A percentile compares a stretch with the other conserved stretches of the same genome.
Conservation (phyloP, 1,139 yeast genomes). For the Yamadazyma taylorii region DNA sequence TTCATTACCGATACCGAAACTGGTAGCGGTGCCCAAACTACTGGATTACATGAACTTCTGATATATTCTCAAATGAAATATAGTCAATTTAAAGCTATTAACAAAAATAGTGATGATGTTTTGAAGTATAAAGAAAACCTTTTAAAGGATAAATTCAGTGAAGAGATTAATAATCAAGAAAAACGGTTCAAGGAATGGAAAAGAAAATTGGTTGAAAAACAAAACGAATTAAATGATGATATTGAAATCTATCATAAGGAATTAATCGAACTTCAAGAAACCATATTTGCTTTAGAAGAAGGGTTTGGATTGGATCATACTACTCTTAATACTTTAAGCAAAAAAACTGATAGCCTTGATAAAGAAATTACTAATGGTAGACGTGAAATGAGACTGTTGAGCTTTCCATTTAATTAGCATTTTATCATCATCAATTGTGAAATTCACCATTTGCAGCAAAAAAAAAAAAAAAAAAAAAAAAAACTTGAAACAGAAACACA, state of each 20-base stretch:
- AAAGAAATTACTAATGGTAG: background rate
- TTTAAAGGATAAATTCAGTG: slow-evolving; percentile 49
- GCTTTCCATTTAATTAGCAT: background rate
- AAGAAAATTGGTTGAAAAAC: slow-evolving; percentile 53
- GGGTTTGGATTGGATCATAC: slow-evolving; percentile 7
- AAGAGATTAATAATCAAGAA: slow-evolving; percentile 54
- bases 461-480: too few relatives aligned
- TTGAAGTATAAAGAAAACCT: slow-evolving; percentile 43
- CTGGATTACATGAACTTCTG: slow-evolving; percentile 13
- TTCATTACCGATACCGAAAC: slow-evolving; percentile 23
- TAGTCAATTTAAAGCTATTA: slow-evolving; percentile 35
- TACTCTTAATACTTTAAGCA: background rate
- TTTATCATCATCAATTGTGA: background rate
- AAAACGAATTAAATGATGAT: slow-evolving; percentile 55
- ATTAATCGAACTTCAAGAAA: slow-evolving; percentile 37
- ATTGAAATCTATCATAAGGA: slow-evolving; percentile 44
- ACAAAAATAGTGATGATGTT: slow-evolving; percentile 48
- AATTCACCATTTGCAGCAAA: background rate
- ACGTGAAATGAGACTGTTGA: slow-evolving; percentile 1
- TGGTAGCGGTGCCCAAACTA: background rate
- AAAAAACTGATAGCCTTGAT: background rate
- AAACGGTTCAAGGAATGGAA: slow-evolving; percentile 68
- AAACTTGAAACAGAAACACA: too few relatives aligned
- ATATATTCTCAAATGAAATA: slow-evolving; percentile 40
- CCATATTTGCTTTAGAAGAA: slow-evolving; percentile 11